phyloP scores from a whole-genome alignment of 2,329 filamentous ascomycete genomes.

The Hymenoscyphus occultus region DNA sequence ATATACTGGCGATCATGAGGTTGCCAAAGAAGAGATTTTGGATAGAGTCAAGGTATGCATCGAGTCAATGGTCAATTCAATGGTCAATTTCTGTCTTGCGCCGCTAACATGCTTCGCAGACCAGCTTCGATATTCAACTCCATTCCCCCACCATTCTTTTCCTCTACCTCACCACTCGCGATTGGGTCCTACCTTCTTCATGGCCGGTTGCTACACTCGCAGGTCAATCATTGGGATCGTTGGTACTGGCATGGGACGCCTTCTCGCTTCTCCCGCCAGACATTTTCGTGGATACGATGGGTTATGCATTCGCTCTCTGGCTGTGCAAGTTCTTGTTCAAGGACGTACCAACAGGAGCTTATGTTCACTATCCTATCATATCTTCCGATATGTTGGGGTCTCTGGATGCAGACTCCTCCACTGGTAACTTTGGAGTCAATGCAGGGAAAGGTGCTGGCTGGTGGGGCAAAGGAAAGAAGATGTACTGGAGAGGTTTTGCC shows the following conservation, averaged over 20 bases:
- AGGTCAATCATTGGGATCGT: constrained; percentile 87
- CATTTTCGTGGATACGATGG: constrained; percentile 96
- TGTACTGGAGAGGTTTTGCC: constrained; percentile 87
- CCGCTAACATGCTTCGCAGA: constrained; percentile 43
- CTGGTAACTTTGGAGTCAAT: constrained; percentile 70
- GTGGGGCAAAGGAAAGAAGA: constrained; percentile 68
- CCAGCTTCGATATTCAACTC: constrained; percentile 88
- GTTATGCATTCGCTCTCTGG: constrained; percentile 87
- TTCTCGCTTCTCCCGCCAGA: constrained; percentile 91
- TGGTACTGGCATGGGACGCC: constrained; percentile 86
- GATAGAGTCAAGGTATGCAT: constrained; percentile 64
- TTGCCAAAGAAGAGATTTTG: constrained; percentile 76
- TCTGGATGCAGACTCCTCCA: constrained; percentile 60
- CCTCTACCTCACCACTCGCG: constrained; percentile 83
- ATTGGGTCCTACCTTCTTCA: constrained; percentile 80
- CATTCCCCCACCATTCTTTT: constrained; percentile 81
- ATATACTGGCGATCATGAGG: constrained; percentile 93
- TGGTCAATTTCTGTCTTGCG: background rate
- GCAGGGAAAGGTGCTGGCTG: constrained; percentile 74
- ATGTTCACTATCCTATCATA: constrained; percentile 97
- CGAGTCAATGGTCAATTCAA: background rate
- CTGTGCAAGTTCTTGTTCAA: constrained; percentile 81
- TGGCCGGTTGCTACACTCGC: constrained; percentile 92
- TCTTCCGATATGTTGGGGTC: constrained; percentile 95
- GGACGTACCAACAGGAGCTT: constrained; percentile 78